Percentiles rank a stretch among this genome's conserved stretches.
Conservation (phyloP, 257 asterid genomes). For the Schizonepeta tenuifolia region DNA sequence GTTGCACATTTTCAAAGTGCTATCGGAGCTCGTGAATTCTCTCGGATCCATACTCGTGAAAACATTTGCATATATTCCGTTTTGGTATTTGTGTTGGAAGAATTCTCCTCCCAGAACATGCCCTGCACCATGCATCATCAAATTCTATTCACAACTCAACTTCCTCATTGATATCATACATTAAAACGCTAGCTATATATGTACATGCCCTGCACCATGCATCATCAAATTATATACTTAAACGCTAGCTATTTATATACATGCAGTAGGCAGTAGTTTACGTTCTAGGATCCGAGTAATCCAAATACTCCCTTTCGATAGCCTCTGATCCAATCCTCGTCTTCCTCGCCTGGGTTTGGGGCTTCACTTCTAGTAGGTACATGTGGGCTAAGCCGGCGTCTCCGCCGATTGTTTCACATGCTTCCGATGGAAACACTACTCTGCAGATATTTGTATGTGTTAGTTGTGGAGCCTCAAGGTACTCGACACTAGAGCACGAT, state of each 20-base stretch:
- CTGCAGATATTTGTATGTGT: conserved; percentile 21
- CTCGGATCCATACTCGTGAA: no score
- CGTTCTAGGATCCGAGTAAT: conserved; percentile 56
- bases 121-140: conserved; percentile 36
- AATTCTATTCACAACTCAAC: background rate
- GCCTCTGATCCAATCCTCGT: conserved; percentile 37
- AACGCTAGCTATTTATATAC: background rate
- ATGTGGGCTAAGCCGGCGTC: conserved; percentile 53
- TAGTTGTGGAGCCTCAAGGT: no score
- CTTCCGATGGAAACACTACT: conserved; percentile 74
- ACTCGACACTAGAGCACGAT: no score
- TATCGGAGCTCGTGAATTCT: no score
- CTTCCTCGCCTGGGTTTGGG: background rate
- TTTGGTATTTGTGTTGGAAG: conserved; percentile 40
- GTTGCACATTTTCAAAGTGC: no score
- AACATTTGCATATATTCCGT: conserved; percentile 27
- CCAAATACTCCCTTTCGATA: conserved; percentile 63
- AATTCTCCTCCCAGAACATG: conserved; percentile 56
- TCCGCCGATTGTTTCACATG: conserved; percentile 69
- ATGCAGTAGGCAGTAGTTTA: conserved; percentile 30
- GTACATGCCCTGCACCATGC: no score
- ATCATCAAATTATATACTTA: no score
- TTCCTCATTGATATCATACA: no score
- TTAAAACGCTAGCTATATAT: background rate
- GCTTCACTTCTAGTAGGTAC: conserved; percentile 60